Percentiles rank a stretch among this genome's conserved stretches.
These are phyloP conservation scores for Phaeophleospora eucalypticola DNA, from an alignment of 2,329 filamentous ascomycete species.

Conservation along the genomic window DNA sequence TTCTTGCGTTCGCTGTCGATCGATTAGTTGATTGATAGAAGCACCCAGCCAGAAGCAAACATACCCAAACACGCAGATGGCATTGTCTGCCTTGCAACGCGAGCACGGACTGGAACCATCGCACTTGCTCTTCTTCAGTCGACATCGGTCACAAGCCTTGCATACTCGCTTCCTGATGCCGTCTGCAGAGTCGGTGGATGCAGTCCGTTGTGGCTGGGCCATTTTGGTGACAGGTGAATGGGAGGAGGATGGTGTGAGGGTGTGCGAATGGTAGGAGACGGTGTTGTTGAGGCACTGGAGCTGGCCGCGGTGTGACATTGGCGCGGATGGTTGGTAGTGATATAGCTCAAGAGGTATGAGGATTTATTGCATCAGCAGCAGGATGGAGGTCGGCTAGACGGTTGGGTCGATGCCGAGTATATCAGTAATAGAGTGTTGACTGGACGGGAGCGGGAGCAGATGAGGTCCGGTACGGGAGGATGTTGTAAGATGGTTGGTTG, in stretches of 20 bases:
- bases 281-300: constrained; percentile 19
- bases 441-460: background rate
- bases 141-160: constrained; percentile 63
- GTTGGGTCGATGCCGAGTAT: background rate
- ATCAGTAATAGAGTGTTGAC: background rate
- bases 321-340: background rate
- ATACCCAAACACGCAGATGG: constrained; percentile 59
- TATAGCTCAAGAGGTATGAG: background rate
- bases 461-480: background rate
- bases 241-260: constrained; percentile 15
- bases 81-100: constrained; percentile 60
- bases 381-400: background rate
- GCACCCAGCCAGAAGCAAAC: too few species aligned
- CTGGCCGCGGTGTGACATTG: constrained; percentile 21
- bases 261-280: constrained; percentile 21
- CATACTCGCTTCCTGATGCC: constrained; percentile 56
- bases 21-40: constrained; percentile 6
- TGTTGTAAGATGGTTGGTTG: background rate
- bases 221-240: constrained; percentile 23
- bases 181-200: constrained; percentile 27
- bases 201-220: constrained; percentile 20
- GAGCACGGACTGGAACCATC: constrained; percentile 59
- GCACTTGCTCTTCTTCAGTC: constrained; percentile 65
- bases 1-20: constrained; percentile 55
- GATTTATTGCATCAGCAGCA: background rate